Evolutionary conservation across 331 rosid species (phyloP), one percentile per base, ranked within the genome.

Genomic region (Dryas integrifolia): DNA sequence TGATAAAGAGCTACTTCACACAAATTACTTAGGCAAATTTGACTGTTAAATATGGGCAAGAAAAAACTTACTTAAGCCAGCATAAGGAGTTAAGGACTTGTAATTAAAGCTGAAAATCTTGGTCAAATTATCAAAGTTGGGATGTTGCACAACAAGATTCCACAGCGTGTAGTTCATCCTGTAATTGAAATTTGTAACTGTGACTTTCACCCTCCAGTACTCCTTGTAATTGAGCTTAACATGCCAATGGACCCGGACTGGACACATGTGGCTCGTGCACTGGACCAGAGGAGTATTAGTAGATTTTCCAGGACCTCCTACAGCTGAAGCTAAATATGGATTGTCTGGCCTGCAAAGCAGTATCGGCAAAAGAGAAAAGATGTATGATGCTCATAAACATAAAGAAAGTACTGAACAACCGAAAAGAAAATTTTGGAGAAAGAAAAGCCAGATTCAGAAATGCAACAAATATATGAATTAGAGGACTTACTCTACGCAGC

Each of bases 111-210:
- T 90, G 94, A 93, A 93, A 84, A 82, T 67, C 87, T 82, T 61
- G 44, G 98, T 90, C 59, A 93, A 73, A 63, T 90, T 93, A 70
- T 93, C 97, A 7, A 93, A 87, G 82, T 93, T 93, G 26, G 98
- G 98, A 67, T 93, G 98, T 82, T 90, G 97, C 78, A 78, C 97
- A n/a, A 93, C 97, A 45, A 93, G 93, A 83, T 90, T 90, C 98
- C 98, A 93, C 39, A 73, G 93, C 1, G 98, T 72, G 76, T 88
- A 93, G 77, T 93, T 93, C 98, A 90, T 87, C 81, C 97, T 83
- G 88, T 90, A 89, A 79, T 93, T 93, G 91, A 93, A 93, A 80
- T 90, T 93, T 35, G 92, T 90, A 74, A 93, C 85, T 53, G 96
- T 86, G 71, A 93, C 77, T 85, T 90, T 93, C 83, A 93, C 90